Evolutionary conservation across 257 asterid genomes (phyloP).

Genomic region (Scutellaria barbata): DNA sequence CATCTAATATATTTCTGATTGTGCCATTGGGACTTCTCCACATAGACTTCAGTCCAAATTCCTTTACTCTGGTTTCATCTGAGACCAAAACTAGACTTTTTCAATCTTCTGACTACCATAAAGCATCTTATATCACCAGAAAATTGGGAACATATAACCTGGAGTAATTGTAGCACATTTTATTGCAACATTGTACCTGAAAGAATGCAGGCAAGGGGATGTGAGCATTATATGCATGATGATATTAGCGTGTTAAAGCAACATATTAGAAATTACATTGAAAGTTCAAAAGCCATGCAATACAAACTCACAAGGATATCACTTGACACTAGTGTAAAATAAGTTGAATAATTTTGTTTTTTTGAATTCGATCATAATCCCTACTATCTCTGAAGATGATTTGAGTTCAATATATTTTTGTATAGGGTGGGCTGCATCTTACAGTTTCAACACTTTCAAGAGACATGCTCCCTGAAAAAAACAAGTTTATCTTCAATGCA

Average conservation of each 20-base stretch:
- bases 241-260: constrained; percentile 4
- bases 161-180: constrained; percentile 98
- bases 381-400: not conserved
- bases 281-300: not conserved
- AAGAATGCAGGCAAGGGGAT: constrained; percentile 16
- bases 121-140: constrained; percentile 20
- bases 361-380: constrained; percentile 4
- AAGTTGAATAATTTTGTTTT: constrained; percentile 1
- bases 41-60: constrained; percentile 83
- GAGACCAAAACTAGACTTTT: constrained; percentile 35
- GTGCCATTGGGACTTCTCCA: constrained; percentile 98
- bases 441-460: constrained; percentile 6
- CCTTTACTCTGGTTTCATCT: constrained; percentile 90
- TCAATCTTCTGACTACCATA: constrained; percentile 4
- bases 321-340: constrained; percentile 16
- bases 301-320: not conserved
- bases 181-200: constrained; percentile 90
- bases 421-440: not conserved
- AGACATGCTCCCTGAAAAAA: not conserved
- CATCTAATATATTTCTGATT: constrained; percentile 83
- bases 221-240: constrained; percentile 2
- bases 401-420: not conserved
- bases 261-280: not conserved
- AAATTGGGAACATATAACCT: constrained; percentile 52
- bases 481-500: not conserved